These are phyloP conservation scores for Datisca glomerata DNA, from an alignment of 306 rosid species.

Conservation along the genomic window DNA sequence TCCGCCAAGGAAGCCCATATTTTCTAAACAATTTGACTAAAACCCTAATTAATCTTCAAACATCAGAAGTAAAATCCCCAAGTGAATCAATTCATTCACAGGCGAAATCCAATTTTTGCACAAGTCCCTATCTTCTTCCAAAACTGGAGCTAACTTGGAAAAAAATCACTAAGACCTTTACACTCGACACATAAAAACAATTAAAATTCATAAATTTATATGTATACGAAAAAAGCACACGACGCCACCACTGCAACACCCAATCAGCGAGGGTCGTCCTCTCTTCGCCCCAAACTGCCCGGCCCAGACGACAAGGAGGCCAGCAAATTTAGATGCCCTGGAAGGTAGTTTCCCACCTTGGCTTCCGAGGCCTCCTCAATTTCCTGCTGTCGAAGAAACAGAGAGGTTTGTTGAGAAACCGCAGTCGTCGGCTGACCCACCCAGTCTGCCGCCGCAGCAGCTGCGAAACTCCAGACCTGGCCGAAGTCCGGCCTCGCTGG, in stretches of 20 bases:
- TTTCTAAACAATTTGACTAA: too few relatives aligned
- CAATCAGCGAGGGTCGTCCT: slow-evolving; percentile 61
- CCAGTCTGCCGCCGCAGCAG: slow-evolving; percentile 33
- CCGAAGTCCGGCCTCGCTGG: slow-evolving; percentile 69
- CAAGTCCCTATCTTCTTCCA: too few relatives aligned
- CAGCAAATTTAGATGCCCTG: slow-evolving; percentile 91
- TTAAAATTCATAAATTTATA: not conserved
- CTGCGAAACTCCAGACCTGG: slow-evolving; percentile 90
- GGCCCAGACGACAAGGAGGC: slow-evolving; percentile 93
- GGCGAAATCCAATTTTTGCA: too few relatives aligned
- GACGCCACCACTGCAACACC: not conserved
- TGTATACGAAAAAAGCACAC: not conserved
- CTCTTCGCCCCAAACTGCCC: slow-evolving; percentile 83
- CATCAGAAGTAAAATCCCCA: too few relatives aligned
- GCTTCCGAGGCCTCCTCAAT: slow-evolving; percentile 98
- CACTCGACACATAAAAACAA: not conserved
- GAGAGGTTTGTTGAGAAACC: slow-evolving; percentile 31
- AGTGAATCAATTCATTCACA: too few relatives aligned
- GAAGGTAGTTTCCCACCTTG: slow-evolving; percentile 89
- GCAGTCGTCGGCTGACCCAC: slow-evolving; percentile 36
- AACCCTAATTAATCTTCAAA: too few relatives aligned
- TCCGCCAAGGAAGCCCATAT: too few relatives aligned
- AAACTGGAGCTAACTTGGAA: too few relatives aligned
- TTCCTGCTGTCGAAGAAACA: slow-evolving; percentile 46
- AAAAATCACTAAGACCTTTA: too few relatives aligned